Conservation (phyloP, 192 early-diverging fungal genomes). For the Dissophora globulifera region DNA sequence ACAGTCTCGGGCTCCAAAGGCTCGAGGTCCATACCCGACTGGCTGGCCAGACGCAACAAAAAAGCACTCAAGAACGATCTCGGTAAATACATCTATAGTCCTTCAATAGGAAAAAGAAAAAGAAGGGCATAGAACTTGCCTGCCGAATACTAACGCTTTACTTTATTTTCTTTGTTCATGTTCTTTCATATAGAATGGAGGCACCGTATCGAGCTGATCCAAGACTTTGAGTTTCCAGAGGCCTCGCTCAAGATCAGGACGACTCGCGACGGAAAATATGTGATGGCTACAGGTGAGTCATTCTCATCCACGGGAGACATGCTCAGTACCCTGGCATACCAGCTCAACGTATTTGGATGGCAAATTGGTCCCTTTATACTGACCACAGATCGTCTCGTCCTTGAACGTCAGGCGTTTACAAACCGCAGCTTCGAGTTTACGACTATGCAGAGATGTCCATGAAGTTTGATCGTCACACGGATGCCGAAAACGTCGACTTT, state of each 20-base stretch:
- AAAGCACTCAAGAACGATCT: constrained; percentile 90
- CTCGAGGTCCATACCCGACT: constrained; percentile 91
- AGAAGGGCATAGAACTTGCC: not conserved
- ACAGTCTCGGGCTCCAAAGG: constrained; percentile 81
- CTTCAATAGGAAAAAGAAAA: too few relatives aligned
- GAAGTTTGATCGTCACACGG: constrained; percentile 98
- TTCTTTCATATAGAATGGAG: constrained; percentile 74
- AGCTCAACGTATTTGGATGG: too few relatives aligned
- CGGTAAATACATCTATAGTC: too few relatives aligned
- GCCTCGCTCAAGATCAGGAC: constrained; percentile 85
- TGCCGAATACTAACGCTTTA: not conserved
- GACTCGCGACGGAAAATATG: constrained; percentile 87
- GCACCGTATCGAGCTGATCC: constrained; percentile 93
- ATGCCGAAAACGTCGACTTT: constrained; percentile 92
- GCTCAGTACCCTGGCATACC: too few relatives aligned
- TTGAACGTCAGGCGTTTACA: too few relatives aligned
- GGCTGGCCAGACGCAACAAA: constrained; percentile 87
- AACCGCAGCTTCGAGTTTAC: constrained; percentile 96
- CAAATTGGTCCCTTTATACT: too few relatives aligned
- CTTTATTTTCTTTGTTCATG: not conserved
- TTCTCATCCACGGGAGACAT: too few relatives aligned
- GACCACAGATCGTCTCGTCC: too few relatives aligned
- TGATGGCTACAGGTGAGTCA: constrained; percentile 84
- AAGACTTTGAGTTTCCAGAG: constrained; percentile 99
- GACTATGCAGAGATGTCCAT: constrained; percentile 93